Base-by-base conservation (phyloP, 2,329 filamentous ascomycete genomes). In the Atkinsonella texensis region DNA sequence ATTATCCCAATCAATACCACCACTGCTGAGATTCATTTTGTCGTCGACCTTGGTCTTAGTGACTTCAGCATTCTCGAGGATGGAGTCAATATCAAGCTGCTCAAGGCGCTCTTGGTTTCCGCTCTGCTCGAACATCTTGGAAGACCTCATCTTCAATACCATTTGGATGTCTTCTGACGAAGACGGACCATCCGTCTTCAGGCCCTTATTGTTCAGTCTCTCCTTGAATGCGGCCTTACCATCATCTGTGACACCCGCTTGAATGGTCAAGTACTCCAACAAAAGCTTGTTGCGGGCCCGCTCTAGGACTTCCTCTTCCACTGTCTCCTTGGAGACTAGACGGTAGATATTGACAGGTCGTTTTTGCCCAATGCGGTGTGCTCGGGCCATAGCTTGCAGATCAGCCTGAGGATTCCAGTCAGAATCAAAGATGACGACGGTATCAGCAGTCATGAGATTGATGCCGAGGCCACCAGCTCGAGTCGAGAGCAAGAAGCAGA, bases 361-460 rank as follows among this genome's bases (percentile, higher is more conserved):
- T 65, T 93, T 95, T 66, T 98, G 93, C 2, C 93, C 93, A 57
- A 98, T 98, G 67, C 93, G 87, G 70, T 98, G 94, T 53, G 94
- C 94, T 68, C 93, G 85, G 53, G 93, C 93, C 93, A 98, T 98
- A 41, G 93, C 93, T 67, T 98, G 93, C 58, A 98, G 73, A 73
- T 98, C 94, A 7, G 93, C 93, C 66, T 98, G 93, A 17, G 93
- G 94, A 59, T 98, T 98, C 93, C 94, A 98, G 63, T 96, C 90
- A 0, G 93, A 97, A 66, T 98, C 94, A 61, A 97, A 98, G 44
- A 98, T 85, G 60, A 98, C 84, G 57, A 98, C 93, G 0, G 93
- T 98, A 63, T 98, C 94, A 8, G 93, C 93, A 23, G 93, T 97
- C 89, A 97, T 98, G 50, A 98, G 71, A 62, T 98, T 98, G 74